A percentile compares a stretch with the other conserved stretches of the same genome.
phyloP scores from a whole-genome alignment of 768 basidiomycete species.

The Phylloporus sp. region DNA sequence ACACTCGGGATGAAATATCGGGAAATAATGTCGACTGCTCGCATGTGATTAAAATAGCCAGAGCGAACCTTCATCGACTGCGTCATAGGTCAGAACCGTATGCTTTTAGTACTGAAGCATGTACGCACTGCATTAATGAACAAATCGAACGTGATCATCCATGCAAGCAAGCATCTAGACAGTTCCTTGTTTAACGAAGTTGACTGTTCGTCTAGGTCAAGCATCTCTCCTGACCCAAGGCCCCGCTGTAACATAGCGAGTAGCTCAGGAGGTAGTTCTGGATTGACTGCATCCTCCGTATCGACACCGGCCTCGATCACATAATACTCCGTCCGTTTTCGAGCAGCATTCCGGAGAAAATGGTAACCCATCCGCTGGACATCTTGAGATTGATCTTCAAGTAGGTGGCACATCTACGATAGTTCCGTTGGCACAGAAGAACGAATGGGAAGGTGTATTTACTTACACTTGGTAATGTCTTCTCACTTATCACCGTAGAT shows the following conservation, averaged over 20 bases:
- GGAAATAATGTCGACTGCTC: constrained; percentile 60
- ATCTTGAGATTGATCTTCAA: constrained; percentile 55
- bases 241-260: constrained; percentile 54
- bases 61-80: constrained; percentile 87
- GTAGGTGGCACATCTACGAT: constrained; percentile 71
- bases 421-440: neutral
- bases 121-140: constrained; percentile 75
- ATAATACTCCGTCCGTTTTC: constrained; percentile 71
- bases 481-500: constrained; percentile 52
- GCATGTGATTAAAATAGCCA: constrained; percentile 81
- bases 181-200: constrained; percentile 33
- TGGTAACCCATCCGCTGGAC: constrained; percentile 78
- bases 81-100: neutral
- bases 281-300: constrained; percentile 47
- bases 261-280: constrained; percentile 63
- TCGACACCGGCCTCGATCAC: constrained; percentile 87
- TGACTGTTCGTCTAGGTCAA: constrained; percentile 39
- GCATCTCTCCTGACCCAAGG: constrained; percentile 36
- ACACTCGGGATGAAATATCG: constrained; percentile 66
- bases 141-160: constrained; percentile 86
- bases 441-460: neutral
- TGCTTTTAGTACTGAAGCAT: neutral
- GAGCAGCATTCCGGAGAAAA: constrained; percentile 64
- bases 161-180: constrained; percentile 71
- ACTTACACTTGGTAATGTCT: constrained; percentile 59